These are phyloP conservation scores for Acer campestre DNA, from an alignment of 345 rosid species.

Conservation along the genomic window DNA sequence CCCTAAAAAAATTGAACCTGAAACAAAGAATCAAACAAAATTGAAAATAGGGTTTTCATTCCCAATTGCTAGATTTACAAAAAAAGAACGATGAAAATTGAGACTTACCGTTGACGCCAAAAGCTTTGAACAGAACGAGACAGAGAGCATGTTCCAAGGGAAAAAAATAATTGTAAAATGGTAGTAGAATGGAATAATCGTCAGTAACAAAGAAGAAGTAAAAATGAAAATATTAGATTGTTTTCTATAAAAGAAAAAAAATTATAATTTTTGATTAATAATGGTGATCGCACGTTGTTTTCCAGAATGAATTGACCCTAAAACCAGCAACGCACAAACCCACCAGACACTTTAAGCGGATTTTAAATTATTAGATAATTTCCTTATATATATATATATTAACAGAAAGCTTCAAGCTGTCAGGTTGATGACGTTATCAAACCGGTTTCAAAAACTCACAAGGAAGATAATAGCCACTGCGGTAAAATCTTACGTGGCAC, in stretches of 20 bases:
- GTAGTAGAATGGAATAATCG: neutral
- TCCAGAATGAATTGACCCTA: neutral
- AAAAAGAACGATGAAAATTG: neutral
- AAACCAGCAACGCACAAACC: constrained; percentile 11
- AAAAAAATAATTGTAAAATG: neutral
- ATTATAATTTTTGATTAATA: neutral
- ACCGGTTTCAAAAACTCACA: constrained; percentile 1
- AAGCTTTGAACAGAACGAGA: neutral
- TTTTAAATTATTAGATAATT: neutral
- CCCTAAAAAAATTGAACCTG: neutral
- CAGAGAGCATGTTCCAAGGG: constrained; percentile 5
- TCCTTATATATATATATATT: too few species aligned
- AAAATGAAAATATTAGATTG: neutral
- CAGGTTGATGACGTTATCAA: neutral
- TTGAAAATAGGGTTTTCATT: neutral
- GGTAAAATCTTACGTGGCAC: too few species aligned
- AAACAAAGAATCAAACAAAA: neutral
- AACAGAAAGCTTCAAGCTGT: too few species aligned
- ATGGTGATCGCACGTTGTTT: constrained; percentile 12
- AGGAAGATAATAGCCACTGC: neutral
- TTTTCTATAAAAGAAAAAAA: neutral
- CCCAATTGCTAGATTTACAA: neutral
- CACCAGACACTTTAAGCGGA: neutral
- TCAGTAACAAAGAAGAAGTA: neutral
- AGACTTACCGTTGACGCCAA: constrained; percentile 17